phyloP scores from a whole-genome alignment of 495 filamentous ascomycete species.

The Neurospora sp. region DNA sequence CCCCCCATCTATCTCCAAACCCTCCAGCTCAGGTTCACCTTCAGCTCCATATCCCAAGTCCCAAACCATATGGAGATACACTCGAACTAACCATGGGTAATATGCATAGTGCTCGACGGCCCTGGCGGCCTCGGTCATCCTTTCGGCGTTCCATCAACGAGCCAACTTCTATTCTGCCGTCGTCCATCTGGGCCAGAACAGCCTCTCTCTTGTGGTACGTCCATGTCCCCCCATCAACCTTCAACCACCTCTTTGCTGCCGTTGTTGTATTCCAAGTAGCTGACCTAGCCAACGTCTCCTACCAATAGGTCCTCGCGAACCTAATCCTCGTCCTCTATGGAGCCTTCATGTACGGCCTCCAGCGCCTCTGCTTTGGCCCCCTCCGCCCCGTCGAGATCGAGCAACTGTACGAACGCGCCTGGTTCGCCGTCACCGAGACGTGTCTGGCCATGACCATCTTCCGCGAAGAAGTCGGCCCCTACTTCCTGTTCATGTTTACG shows the following conservation, averaged over 20 bases:
- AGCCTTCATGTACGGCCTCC: slow-evolving; percentile 72
- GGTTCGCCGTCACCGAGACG: slow-evolving; percentile 95
- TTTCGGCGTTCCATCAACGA: slow-evolving; percentile 87
- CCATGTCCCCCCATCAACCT: background rate
- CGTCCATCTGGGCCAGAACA: slow-evolving; percentile 93
- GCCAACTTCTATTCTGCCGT: slow-evolving; percentile 96
- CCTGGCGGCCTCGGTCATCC: slow-evolving; percentile 70
- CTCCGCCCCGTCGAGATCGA: slow-evolving; percentile 91
- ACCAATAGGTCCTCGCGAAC: slow-evolving; percentile 72
- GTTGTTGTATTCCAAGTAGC: background rate
- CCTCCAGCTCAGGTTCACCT: background rate
- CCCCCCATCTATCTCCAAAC: background rate
- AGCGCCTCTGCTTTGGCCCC: slow-evolving; percentile 82
- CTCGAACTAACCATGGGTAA: slow-evolving; percentile 8
- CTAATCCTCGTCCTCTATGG: slow-evolving; percentile 67
- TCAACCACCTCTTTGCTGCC: background rate
- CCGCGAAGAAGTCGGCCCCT: slow-evolving; percentile 82
- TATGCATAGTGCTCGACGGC: slow-evolving; percentile 55
- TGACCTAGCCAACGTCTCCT: background rate
- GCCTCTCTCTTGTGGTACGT: slow-evolving; percentile 81
- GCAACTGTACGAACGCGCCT: slow-evolving; percentile 92
- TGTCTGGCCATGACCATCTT: slow-evolving; percentile 99
- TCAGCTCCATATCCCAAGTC: background rate
- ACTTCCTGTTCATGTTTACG: slow-evolving; percentile 94
- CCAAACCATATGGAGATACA: background rate